Percentiles rank a stretch among this genome's conserved stretches.
Evolutionary conservation across 2,329 filamentous ascomycete genomes (phyloP).

Genomic region (Thelonectria rubi): DNA sequence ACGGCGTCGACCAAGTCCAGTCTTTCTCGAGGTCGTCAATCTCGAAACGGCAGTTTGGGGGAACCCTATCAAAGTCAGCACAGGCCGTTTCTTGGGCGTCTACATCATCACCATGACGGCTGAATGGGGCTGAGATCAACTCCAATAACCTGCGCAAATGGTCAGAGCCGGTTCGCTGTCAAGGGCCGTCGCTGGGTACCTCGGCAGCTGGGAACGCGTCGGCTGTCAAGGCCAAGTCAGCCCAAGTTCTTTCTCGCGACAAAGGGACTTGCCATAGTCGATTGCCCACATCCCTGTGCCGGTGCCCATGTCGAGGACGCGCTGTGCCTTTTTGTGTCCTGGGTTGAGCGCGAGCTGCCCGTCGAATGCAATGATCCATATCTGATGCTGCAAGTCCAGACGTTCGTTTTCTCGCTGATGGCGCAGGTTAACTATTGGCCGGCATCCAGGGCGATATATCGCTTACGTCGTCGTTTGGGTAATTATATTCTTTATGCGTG

Average conservation of each 20-base stretch:
- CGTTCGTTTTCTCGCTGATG: slow-evolving; percentile 30
- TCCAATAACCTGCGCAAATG: slow-evolving; percentile 26
- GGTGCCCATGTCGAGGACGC: slow-evolving; percentile 40
- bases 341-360: slow-evolving; percentile 27
- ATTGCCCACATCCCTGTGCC: slow-evolving; percentile 42
- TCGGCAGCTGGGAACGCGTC: slow-evolving; percentile 29
- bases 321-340: slow-evolving; percentile 27
- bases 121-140: slow-evolving; percentile 36
- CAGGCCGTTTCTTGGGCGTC: too few species aligned
- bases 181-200: not conserved
- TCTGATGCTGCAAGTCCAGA: slow-evolving; percentile 31
- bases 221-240: slow-evolving; percentile 9
- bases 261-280: slow-evolving; percentile 31
- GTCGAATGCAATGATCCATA: slow-evolving; percentile 28
- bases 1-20: slow-evolving; percentile 37
- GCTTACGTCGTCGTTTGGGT: slow-evolving; percentile 35
- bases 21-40: slow-evolving; percentile 40
- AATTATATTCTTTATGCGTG: slow-evolving; percentile 35
- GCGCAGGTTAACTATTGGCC: not conserved
- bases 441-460: not conserved
- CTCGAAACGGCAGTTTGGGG: slow-evolving; percentile 38
- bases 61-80: slow-evolving; percentile 23
- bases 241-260: not conserved
- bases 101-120: slow-evolving; percentile 21
- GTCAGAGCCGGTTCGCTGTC: not conserved